Conservation (phyloP, 371 early-diverging fungal genomes). For the Mucor mucedo region DNA sequence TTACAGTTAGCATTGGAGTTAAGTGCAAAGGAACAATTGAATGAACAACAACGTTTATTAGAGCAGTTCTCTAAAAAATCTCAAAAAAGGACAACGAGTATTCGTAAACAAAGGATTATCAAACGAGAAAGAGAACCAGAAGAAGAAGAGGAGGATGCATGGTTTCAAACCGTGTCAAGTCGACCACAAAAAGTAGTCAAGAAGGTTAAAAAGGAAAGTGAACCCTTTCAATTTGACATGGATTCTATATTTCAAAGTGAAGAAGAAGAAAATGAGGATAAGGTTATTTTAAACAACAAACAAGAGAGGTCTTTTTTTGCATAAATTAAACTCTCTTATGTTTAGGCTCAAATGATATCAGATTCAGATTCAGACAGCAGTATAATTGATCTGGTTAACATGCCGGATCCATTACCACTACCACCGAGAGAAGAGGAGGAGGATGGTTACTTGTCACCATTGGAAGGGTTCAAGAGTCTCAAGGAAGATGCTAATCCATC, state of each 20-base stretch:
- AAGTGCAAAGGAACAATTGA: slow-evolving; percentile 26
- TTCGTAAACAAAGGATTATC: neutral
- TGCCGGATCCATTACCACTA: neutral
- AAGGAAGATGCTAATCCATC: neutral
- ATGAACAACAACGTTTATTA: slow-evolving; percentile 23
- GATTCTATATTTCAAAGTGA: slow-evolving; percentile 14
- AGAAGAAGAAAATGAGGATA: slow-evolving; percentile 1
- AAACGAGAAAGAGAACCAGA: neutral
- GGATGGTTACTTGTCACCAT: slow-evolving; percentile 28
- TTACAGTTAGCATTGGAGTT: slow-evolving; percentile 14
- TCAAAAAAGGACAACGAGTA: neutral
- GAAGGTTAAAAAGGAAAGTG: neutral
- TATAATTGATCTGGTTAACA: slow-evolving; percentile 23
- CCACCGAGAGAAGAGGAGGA: neutral
- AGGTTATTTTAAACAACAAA: neutral
- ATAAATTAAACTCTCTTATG: neutral
- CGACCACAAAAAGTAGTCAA: slow-evolving; percentile 9
- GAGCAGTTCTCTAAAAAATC: slow-evolving; percentile 4
- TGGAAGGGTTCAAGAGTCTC: slow-evolving; percentile 29
- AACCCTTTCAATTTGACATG: slow-evolving; percentile 4
- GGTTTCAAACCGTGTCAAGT: slow-evolving; percentile 27
- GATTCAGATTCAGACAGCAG: slow-evolving; percentile 16
- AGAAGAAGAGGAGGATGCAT: neutral
- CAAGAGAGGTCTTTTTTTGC: neutral
- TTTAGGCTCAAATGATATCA: neutral